Conservation (phyloP, 176 grass and related monocot species). For the Musa schizocarpa region DNA sequence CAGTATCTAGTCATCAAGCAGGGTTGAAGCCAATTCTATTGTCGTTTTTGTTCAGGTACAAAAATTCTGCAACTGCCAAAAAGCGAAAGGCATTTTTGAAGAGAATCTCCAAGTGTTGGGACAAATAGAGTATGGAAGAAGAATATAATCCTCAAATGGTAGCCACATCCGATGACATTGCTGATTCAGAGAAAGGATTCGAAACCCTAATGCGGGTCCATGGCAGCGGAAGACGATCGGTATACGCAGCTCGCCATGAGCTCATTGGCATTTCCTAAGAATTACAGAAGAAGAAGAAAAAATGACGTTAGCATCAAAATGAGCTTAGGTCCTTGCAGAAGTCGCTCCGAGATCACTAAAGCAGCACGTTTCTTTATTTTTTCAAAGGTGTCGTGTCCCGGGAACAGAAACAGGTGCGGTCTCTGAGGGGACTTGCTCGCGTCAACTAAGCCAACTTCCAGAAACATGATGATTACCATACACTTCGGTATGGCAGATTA, state of each 20-base stretch:
- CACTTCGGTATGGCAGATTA: slow-evolving; percentile 52
- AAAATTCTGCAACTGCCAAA: not conserved
- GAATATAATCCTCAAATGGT: not conserved
- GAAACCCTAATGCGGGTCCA: not conserved
- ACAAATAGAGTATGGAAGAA: slow-evolving; percentile 4
- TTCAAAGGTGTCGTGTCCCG: slow-evolving; percentile 37
- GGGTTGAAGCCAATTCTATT: no score
- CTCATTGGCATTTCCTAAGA: slow-evolving; percentile 32
- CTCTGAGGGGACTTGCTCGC: slow-evolving; percentile 56
- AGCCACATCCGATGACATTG: not conserved
- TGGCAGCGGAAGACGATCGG: not conserved
- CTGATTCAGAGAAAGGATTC: not conserved
- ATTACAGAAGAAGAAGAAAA: slow-evolving; percentile 37
- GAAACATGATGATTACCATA: slow-evolving; percentile 83
- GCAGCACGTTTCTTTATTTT: slow-evolving; percentile 36
- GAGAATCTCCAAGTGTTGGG: not conserved
- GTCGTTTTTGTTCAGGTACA: no score
- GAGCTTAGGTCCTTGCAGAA: slow-evolving; percentile 56
- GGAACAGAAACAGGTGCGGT: slow-evolving; percentile 50
- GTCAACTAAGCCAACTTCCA: slow-evolving; percentile 53
- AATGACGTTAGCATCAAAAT: slow-evolving; percentile 34
- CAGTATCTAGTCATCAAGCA: no score
- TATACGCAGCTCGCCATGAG: slow-evolving; percentile 27
- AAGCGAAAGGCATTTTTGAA: not conserved
- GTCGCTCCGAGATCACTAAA: slow-evolving; percentile 40